These are phyloP conservation scores for Acrocalymma vagum DNA, from an alignment of 2,329 filamentous ascomycete genomes.

Conservation along the genomic window DNA sequence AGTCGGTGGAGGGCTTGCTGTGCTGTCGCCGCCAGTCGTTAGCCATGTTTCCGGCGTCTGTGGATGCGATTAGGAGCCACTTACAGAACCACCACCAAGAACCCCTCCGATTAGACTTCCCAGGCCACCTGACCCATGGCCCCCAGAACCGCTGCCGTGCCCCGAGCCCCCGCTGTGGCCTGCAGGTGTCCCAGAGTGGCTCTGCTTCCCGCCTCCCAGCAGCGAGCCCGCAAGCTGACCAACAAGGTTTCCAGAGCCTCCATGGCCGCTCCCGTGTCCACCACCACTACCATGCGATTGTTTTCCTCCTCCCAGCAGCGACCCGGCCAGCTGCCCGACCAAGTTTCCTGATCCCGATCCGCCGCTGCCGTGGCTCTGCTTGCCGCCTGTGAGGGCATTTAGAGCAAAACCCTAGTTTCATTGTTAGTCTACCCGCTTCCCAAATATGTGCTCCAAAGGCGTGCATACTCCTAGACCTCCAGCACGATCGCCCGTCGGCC, in stretches of 20 bases:
- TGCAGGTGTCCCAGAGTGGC: conserved; percentile 50
- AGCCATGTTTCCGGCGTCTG: neutral
- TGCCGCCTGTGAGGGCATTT: conserved; percentile 61
- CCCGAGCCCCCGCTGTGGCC: conserved; percentile 53
- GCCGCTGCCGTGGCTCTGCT: conserved; percentile 38
- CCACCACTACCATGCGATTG: conserved; percentile 39
- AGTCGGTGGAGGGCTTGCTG: conserved; percentile 53
- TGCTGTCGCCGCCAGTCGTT: conserved; percentile 24
- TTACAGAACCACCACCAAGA: conserved; percentile 46
- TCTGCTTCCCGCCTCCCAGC: conserved; percentile 47
- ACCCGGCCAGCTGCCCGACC: conserved; percentile 65
- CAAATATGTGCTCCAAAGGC: conserved; percentile 6
- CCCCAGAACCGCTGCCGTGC: conserved; percentile 20
- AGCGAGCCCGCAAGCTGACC: conserved; percentile 65
- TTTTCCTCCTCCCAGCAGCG: conserved; percentile 49
- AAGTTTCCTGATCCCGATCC: conserved; percentile 46
- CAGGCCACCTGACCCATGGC: conserved; percentile 33
- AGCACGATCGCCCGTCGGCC: conserved; percentile 61
- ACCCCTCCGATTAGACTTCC: conserved; percentile 42
- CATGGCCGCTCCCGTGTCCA: conserved; percentile 36
- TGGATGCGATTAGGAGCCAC: conserved; percentile 10
- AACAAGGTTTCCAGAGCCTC: conserved; percentile 51
- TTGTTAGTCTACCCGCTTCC: conserved; percentile 27
- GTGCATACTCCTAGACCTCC: conserved; percentile 70
- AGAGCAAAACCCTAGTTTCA: conserved; percentile 66